Evolutionary conservation across 192 early-diverging fungal genomes (phyloP).

Genomic region (Lobulomyces angularis): DNA sequence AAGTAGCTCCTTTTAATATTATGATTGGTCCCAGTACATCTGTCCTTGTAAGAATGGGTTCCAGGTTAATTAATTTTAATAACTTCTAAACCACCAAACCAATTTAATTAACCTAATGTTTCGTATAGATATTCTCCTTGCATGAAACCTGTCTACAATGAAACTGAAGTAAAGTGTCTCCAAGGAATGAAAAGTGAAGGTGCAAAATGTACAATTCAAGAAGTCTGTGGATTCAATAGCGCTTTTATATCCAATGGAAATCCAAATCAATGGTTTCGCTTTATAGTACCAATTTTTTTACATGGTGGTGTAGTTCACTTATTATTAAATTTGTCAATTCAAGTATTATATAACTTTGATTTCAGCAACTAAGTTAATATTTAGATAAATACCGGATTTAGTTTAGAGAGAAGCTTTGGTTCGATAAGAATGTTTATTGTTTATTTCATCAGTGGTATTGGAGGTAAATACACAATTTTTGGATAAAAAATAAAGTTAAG

Average conservation of each 20-base stretch:
- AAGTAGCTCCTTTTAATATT: conserved; percentile 57
- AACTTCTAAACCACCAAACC: conserved; percentile 5
- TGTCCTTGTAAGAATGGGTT: conserved; percentile 7
- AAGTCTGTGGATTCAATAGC: conserved; percentile 40
- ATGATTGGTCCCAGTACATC: conserved; percentile 66
- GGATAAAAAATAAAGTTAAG: no score
- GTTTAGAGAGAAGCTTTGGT: conserved; percentile 67
- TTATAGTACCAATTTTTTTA: conserved; percentile 69
- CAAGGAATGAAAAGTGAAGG: neutral
- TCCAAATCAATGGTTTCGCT: conserved; percentile 69
- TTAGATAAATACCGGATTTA: conserved; percentile 43
- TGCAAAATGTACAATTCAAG: conserved; percentile 55
- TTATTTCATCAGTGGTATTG: conserved; percentile 61
- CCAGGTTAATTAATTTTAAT: neutral
- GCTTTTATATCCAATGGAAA: conserved; percentile 4
- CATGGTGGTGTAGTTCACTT: conserved; percentile 74
- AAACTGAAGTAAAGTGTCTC: conserved; percentile 5
- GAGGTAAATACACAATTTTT: no score
- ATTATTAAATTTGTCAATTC: conserved; percentile 60
- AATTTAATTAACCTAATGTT: conserved; percentile 21
- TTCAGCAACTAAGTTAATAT: neutral
- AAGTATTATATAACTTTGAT: conserved; percentile 17
- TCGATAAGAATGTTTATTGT: conserved; percentile 55
- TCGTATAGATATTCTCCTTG: conserved; percentile 70
- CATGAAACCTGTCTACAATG: conserved; percentile 36